These are phyloP conservation scores for Eimeria sp. DNA, from an alignment of 169 alveolate genomes.

Conservation along the genomic window DNA sequence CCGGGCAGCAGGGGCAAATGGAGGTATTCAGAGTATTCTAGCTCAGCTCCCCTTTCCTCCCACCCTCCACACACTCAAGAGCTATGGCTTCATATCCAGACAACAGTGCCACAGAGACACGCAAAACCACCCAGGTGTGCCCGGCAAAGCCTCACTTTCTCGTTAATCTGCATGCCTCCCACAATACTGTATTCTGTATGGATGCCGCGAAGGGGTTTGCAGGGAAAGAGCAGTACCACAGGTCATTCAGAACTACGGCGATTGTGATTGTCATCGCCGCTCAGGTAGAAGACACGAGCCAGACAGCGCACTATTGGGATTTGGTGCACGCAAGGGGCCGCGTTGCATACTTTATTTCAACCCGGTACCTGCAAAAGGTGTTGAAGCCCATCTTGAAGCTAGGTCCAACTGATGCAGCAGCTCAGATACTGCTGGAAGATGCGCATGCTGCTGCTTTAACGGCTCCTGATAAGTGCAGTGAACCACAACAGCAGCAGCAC, in stretches of 20 bases:
- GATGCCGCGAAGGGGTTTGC: neutral
- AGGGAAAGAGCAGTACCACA: neutral
- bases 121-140: neutral
- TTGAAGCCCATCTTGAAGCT: constrained; percentile 54
- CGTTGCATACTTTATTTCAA: constrained; percentile 33
- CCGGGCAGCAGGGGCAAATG: neutral
- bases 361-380: constrained; percentile 15
- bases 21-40: neutral
- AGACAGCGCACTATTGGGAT: constrained; percentile 62
- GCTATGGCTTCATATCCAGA: neutral
- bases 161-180: neutral
- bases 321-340: constrained; percentile 60
- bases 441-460: constrained; percentile 39
- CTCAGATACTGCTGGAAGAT: constrained; percentile 48
- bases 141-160: neutral
- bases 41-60: neutral
- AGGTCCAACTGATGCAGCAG: constrained; percentile 25
- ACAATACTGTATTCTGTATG: neutral
- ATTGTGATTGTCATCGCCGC: neutral
- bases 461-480: neutral
- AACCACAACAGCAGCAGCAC: neutral
- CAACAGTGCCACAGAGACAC: neutral
- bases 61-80: neutral
- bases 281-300: constrained; percentile 20
- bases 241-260: neutral